Base-by-base conservation (phyloP, 352 stramenopile genomes). In the Phytophthora kernoviae region DNA sequence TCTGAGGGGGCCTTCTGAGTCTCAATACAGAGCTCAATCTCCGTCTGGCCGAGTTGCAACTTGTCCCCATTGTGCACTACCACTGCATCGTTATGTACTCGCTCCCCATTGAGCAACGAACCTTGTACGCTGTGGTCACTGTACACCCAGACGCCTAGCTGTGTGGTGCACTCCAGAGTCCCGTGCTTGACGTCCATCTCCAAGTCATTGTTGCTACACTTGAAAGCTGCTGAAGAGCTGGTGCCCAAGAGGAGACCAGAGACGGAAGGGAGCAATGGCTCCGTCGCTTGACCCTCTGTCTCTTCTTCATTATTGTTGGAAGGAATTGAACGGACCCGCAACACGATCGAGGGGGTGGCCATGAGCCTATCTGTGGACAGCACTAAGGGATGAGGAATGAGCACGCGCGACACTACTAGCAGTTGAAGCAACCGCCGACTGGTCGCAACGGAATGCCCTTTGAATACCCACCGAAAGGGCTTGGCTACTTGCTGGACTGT, bases 41-140 rank as follows among this genome's bases (percentile, higher is more conserved):
- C 67, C 4, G 78, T 91, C 30, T 64, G 58, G 22, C 84, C 84
- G 3, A 91, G 48, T 54, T 67, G 56, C 17, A 93, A 68, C 17
- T 37, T 70, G 54, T 93, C 84, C 34, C 84, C 84, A 42, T 78
- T 61, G 22, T 58, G 67, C 34, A 93, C 78, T 6, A 93, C 58
- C 1, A 73, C 73, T 1, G 81, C 84, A 21, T 83, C 64, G 21
- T 65, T 41, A 27, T 88, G 81, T 7, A 93, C 45, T 12, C 55
- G 58, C 3, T 62, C 49, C 0, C 62, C 58, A 62, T 89, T 85
- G 6, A 91, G 45, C 11, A 52, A 60, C 18, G 79, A 86, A 33
- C 84, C 84, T 4, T 54, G 24, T 2, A 49, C 43, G 45, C 84
- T 93, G 52, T 93, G 84, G 68, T 93, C 84, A 20, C 89, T 85